Base-by-base conservation (phyloP, 2,329 filamentous ascomycete genomes). In the Aspergillus flavus region DNA sequence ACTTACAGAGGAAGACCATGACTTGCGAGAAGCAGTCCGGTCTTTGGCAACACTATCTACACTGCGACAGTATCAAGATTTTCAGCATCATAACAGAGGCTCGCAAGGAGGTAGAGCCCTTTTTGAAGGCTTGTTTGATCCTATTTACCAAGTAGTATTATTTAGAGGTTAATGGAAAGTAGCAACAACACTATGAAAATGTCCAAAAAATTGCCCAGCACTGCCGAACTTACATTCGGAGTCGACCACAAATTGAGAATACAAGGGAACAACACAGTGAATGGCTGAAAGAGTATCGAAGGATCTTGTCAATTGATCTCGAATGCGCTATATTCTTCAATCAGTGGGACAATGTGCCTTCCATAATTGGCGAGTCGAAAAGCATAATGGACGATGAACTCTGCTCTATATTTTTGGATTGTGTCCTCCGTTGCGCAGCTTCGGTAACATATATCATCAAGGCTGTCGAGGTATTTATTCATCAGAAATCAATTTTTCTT, bases 231-330 rank as follows among this genome's bases (percentile, higher is more conserved):
- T 70, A 76, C 6, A 70, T 86, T 11, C 78, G 84, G 48, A 75
- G 75, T 1, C 76, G 80, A 11, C 62, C 79, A 0, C 21, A 55
- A 32, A 72, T 76, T 1, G 74, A 72, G 4, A 71, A 85, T 0
- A 79, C 84, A 23, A 79, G 82, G 14, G 76, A 78, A 1, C 77
- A 81, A 1, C 77, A 79, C 19, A 66, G 78, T 1, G 89, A 91
- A 70, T 79, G 92, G 19, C 70, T 81, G 7, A 76, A 79, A 2
- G 94, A 93, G 71, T 80, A 91, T 41, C 83, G 88, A 6, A 85
- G 87, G 2, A 78, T 96, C 21, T 80, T 92, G 9, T 87, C 90
- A 0, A 91, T 94, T 67, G 91, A 95, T 67, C 91, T 96, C 64
- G 93, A 97, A 79, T 90, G 88, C 2, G 87, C 89, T 0, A 79